Base-by-base conservation (phyloP, 2,329 filamentous ascomycete genomes). In the Pseudogymnoascus sp. region DNA sequence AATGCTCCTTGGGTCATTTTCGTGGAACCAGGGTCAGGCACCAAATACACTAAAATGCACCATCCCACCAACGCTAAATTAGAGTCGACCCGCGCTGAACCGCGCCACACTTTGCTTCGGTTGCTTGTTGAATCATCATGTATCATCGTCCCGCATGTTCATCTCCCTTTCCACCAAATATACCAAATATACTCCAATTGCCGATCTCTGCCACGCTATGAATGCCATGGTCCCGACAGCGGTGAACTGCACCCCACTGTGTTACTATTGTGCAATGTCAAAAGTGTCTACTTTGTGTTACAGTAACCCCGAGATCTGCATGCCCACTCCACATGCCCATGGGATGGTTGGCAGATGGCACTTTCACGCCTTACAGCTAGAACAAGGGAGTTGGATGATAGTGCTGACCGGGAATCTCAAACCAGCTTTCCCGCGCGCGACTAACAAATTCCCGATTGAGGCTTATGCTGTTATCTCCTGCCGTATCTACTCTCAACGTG, bases 61-160 rank as follows among this genome's bases (percentile, higher is more conserved):
- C 26, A 50, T 26, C 44, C 44, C 26, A 50, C 44, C 44, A 50
- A 50, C 44, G 44, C 44, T 50, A 50, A 31, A 31, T 50, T 50
- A 50, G n/a, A 50, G 26, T 50, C 44, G 3, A 50, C 26, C 44
- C 44, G 44, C n/a, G 26, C 44, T 24, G 3, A 50, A 13, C 44
- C 44, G 26, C n/a, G 26, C 44, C 44, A 50, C 44, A 31, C 13
- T 10, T 50, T 31, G 7, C 26, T 50, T 17, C 4, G 44, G 44
- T 15, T 31, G 4, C 26, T 29, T 50, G 44, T 50, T 50, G 44
- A 50, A 50, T 50, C 26, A 50, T 50, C 44, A 31, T 31, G 24
- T 47, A 29, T 47, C 26, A 50, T 50, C 26, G 8, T 50, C 26
- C 13, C 7, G 24, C 24, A 7, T 44, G 17, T 11, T 44, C 24